A percentile compares a stretch with the other conserved stretches of the same genome.
These are phyloP conservation scores for Plasmodium malariae DNA, from an alignment of 169 alveolate species.

Conservation along the genomic window DNA sequence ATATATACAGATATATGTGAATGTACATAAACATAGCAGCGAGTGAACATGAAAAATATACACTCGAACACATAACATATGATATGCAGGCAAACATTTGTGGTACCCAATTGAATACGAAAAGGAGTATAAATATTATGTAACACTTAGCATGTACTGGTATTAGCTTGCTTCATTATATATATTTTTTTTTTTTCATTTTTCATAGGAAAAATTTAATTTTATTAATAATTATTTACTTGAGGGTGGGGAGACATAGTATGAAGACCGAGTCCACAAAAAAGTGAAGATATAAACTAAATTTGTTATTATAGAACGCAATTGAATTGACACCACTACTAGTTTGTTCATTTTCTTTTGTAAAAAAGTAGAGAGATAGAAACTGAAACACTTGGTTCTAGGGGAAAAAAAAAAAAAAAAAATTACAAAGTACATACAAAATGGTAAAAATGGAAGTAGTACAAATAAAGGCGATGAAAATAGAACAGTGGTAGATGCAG, in stretches of 20 bases:
- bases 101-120: too few species aligned
- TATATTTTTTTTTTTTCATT: neutral
- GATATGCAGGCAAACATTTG: too few species aligned
- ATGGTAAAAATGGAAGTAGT: neutral
- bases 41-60: too few species aligned
- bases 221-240: slow-evolving; percentile 8
- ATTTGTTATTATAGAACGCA: slow-evolving; percentile 27
- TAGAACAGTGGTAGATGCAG: too few species aligned
- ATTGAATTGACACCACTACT: slow-evolving; percentile 1
- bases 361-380: slow-evolving; percentile 50
- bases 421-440: neutral
- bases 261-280: slow-evolving; percentile 66
- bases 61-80: too few species aligned
- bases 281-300: slow-evolving; percentile 60
- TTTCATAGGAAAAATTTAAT: neutral
- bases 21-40: slow-evolving; percentile 4
- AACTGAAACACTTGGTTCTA: slow-evolving; percentile 71
- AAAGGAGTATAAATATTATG: too few species aligned
- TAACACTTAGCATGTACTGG: too few species aligned
- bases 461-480: too few species aligned
- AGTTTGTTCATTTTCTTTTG: slow-evolving; percentile 26
- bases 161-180: neutral
- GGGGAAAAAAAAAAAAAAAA: neutral
- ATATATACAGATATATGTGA: slow-evolving; percentile 4
- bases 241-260: slow-evolving; percentile 56